Evolutionary conservation across 805 yeast species (phyloP), one percentile per base, ranked within the genome.

Genomic region (Teunomyces panamensis): DNA sequence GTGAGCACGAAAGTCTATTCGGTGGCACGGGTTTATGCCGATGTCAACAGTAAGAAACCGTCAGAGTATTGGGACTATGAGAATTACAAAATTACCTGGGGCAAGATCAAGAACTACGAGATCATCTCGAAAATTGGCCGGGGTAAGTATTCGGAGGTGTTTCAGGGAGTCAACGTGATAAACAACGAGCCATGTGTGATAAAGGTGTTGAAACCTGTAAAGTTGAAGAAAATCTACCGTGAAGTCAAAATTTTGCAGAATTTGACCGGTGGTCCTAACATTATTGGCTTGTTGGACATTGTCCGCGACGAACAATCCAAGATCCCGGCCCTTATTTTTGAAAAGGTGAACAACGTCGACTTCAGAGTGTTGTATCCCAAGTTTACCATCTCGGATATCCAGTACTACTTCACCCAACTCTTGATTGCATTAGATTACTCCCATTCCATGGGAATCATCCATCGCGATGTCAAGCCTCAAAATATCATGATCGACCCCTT

Each of bases 361-460:
- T 89, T 89, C 67, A 77, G 96, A 51, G 75, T 82, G 5, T 74
- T 91, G 49, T 91, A 90, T 67, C 86, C 96, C 26, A 84, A 83
- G 55, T 83, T 91, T 58, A 77, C 87, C 13, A 85, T 83, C 55
- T 59, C 71, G 43, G 97, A 91, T 60, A 82, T 90, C 53, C 85
- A 89, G 56, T 89, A 76, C 71, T 90, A 91, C 65, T 86, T 90
- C 78, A 81, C 80, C 52, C 89, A 89, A 66, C 73, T 90, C 47
- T 75, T 91, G 52, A 83, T 79, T 57, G 97, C 97, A 9, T 74
- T 91, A 56, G 96, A 91, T 63, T 91, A 80, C 64, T 84, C 91
- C 34, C 97, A 91, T 68, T 87, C 96, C 9, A 87, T 87, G 89
- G 97, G 97, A 17, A 89, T 91, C 51, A 90, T 91, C 83, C 97